Percentiles rank a stretch among this genome's conserved stretches.
These are phyloP conservation scores for Acanthamoeba sp. DNA, from an alignment of 208 protist species.

Conservation along the genomic window DNA sequence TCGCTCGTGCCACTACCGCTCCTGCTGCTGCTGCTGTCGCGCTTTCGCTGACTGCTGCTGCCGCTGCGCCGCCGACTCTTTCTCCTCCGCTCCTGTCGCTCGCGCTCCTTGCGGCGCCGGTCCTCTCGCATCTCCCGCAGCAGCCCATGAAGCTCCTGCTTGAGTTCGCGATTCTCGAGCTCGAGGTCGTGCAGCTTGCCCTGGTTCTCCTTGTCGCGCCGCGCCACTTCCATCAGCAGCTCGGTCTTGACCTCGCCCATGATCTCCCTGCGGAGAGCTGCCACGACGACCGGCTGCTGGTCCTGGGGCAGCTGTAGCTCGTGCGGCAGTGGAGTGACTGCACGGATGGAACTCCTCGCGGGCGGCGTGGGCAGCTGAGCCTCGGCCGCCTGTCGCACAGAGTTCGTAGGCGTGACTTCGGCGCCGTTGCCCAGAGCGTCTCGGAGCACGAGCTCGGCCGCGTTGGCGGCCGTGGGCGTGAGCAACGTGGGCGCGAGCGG, in stretches of 20 bases:
- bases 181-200: constrained; percentile 9
- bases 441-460: background rate
- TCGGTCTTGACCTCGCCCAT: constrained; percentile 4
- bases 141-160: background rate
- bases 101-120: background rate
- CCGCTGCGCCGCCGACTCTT: background rate
- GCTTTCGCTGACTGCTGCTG: background rate
- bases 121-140: background rate
- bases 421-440: background rate
- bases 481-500: background rate
- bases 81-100: background rate
- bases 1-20: background rate
- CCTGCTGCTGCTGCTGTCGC: background rate
- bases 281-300: background rate
- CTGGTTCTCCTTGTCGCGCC: background rate
- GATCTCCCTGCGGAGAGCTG: background rate
- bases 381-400: background rate
- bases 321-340: background rate
- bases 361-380: too few relatives aligned
- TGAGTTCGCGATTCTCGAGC: background rate
- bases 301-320: background rate
- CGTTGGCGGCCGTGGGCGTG: background rate
- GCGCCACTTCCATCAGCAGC: background rate
- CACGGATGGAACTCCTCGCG: too few relatives aligned
- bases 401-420: background rate